Percentiles rank a stretch among this genome's conserved stretches.
Conservation (phyloP, 345 rosid species). For the Laguncularia racemosa region DNA sequence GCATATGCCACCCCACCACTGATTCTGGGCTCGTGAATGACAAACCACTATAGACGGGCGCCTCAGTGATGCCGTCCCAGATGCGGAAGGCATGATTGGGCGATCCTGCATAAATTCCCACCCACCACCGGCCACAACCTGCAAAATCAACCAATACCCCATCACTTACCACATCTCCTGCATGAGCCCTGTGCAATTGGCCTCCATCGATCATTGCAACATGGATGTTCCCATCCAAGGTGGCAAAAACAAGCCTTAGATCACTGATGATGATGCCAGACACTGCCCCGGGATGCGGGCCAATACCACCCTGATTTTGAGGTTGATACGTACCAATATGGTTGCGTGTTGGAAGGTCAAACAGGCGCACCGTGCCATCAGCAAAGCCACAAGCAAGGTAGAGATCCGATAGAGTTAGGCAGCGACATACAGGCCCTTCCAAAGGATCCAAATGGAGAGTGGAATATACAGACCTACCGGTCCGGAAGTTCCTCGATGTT, state of each 20-base stretch:
- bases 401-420: conserved; percentile 67
- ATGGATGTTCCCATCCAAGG: conserved; percentile 72
- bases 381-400: conserved; percentile 81
- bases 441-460: conserved; percentile 53
- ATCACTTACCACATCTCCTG: conserved; percentile 50
- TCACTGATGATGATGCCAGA: conserved; percentile 51
- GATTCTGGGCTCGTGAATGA: conserved; percentile 63
- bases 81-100: conserved; percentile 72
- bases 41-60: conserved; percentile 42
- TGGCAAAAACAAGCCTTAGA: conserved; percentile 49
- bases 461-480: conserved; percentile 24
- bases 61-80: conserved; percentile 58
- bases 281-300: conserved; percentile 68
- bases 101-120: conserved; percentile 77
- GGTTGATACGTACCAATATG: conserved; percentile 61
- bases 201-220: conserved; percentile 37
- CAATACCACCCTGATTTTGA: conserved; percentile 48
- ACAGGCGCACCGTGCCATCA: conserved; percentile 79
- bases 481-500: conserved; percentile 54
- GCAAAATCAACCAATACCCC: conserved; percentile 80
- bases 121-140: conserved; percentile 78
- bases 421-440: conserved; percentile 68
- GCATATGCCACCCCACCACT: conserved; percentile 66
- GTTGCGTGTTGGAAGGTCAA: conserved; percentile 42
- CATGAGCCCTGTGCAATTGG: conserved; percentile 40